These are phyloP conservation scores for Trichoderma endophyticum DNA, from an alignment of 2,329 filamentous ascomycete species.

Conservation along the genomic window DNA sequence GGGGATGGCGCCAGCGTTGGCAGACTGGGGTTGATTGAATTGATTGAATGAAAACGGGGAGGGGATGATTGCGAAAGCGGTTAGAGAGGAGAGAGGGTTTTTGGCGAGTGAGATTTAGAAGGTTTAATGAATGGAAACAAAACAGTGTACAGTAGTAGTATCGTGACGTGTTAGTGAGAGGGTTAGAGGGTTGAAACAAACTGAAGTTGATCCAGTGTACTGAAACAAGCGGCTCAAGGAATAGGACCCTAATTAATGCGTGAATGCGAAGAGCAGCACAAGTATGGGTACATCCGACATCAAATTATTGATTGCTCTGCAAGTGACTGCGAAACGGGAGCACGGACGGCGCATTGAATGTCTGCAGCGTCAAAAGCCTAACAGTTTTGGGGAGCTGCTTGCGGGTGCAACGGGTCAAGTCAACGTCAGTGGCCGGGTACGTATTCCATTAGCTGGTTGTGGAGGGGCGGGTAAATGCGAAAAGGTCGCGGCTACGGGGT, in stretches of 20 bases:
- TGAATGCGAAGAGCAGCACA: neutral
- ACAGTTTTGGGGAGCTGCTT: neutral
- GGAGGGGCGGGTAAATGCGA: neutral
- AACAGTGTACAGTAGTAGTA: neutral
- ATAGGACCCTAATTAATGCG: neutral
- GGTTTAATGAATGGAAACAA: neutral
- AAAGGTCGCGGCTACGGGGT: neutral
- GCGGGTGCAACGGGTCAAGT: neutral
- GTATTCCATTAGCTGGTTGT: neutral
- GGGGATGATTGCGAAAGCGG: neutral
- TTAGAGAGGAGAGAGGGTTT: neutral
- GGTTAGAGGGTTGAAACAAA: neutral
- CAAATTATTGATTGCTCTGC: neutral
- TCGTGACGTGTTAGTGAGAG: neutral
- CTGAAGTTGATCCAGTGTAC: neutral
- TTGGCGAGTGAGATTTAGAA: neutral
- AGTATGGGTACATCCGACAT: neutral
- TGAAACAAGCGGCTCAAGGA: neutral
- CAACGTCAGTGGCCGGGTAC: neutral
- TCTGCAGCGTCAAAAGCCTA: neutral
- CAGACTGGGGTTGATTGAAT: neutral
- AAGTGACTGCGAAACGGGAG: neutral
- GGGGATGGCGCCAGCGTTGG: neutral
- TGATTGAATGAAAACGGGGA: neutral
- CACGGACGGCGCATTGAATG: neutral